Evolutionary conservation across 306 rosid genomes (phyloP), one percentile per base, ranked within the genome.

Genomic region (Castanea mollissima): DNA sequence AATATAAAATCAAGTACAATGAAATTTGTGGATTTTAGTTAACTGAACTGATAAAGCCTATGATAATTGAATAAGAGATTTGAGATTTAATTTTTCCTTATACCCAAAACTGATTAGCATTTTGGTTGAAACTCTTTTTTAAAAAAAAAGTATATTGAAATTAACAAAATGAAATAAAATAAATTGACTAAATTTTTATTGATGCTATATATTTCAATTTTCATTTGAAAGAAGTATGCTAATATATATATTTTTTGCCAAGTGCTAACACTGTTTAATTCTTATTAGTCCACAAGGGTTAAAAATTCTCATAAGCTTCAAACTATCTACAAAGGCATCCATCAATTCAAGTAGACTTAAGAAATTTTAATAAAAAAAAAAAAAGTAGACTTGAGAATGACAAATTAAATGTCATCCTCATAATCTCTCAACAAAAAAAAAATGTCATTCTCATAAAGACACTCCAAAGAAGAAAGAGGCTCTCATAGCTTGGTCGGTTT

Each of bases 21-120:
- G 16, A 13, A 49, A 12, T 49, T 13, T 7, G 46, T 41, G 3
- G 2, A 1, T 41, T 41, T 41, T 1, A 41, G 1, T 41, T 41
- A 41, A 0, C 1, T 38, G 0, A 41, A 41, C 0, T 8, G 3
- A 1, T 41, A 41, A 41, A 41, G 1, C 0, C 0, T 41, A 0
- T 41, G 1, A 8, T 41, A 0, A 0, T 41, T 41, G 46, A 41
- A 35, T 35, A 34, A 32, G 1, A 32, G 1, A 32, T 32, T 5
- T 32, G 35, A 32, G 0, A 0, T 32, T 32, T 0, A 38, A 38
- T 41, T 2, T 0, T 0, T 0, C 0, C 2, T 0, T 41, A 8
- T 1, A 8, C 1, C 0, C 2, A 41, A 41, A 2, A 41, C 0
- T 0, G 12, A 41, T 8, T 41, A 41, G 12, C 8, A 0, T 0